phyloP scores from a whole-genome alignment of 306 rosid genomes.

The Pyrus communis region DNA sequence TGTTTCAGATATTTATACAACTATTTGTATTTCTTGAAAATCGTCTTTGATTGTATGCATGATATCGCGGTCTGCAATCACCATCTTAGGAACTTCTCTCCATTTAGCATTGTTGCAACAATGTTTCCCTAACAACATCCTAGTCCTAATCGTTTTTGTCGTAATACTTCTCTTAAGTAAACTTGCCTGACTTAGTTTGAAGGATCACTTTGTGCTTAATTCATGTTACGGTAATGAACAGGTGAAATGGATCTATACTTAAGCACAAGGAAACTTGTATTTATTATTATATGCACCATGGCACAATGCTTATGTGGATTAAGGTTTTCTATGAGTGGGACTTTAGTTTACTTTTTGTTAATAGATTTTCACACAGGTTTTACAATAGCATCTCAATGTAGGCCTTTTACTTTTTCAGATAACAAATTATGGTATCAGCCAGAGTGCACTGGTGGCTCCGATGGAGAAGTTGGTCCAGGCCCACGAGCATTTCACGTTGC shows the following conservation, averaged over 20 bases:
- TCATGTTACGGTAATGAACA: neutral
- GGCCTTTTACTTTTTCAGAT: slow-evolving; percentile 38
- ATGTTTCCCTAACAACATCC: neutral
- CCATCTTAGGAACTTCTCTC: neutral
- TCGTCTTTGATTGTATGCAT: neutral
- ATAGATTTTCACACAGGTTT: neutral
- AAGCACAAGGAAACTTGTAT: neutral
- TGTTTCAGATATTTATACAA: neutral
- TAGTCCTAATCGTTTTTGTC: neutral
- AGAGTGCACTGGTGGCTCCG: slow-evolving; percentile 84
- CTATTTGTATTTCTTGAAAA: neutral
- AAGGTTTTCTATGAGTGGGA: neutral
- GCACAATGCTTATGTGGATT: neutral
- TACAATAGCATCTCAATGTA: slow-evolving; percentile 1
- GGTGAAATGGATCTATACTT: neutral
- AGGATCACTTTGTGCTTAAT: neutral
- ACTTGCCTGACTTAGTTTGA: neutral
- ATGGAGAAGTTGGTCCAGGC: slow-evolving; percentile 77
- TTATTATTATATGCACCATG: neutral
- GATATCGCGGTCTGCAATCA: neutral
- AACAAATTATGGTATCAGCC: slow-evolving; percentile 79
- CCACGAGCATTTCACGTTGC: slow-evolving; percentile 93
- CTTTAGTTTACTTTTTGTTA: no score
- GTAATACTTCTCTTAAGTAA: no score
- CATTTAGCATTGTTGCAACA: neutral